A percentile compares a stretch with the other conserved stretches of the same genome.
phyloP scores from a whole-genome alignment of 176 grass and related monocot species.

The Luzula sylvatica region DNA sequence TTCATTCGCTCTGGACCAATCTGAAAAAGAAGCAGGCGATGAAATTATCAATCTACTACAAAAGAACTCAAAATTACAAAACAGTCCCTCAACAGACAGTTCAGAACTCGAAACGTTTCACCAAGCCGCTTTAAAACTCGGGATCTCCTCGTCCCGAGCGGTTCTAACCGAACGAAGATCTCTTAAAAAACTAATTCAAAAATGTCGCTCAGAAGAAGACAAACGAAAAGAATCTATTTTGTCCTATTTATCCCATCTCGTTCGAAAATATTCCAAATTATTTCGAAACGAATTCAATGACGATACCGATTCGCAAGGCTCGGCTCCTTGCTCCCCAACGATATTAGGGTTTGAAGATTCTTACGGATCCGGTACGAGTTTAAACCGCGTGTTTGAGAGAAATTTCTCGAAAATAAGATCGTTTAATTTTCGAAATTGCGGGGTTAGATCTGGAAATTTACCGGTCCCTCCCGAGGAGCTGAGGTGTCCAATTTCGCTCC shows the following conservation, averaged over 20 bases:
- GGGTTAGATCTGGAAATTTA: conserved; percentile 58
- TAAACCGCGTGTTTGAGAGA: conserved; percentile 51
- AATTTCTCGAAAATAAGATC: conserved; percentile 63
- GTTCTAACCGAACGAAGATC: conserved; percentile 87
- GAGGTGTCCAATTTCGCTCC: conserved; percentile 89
- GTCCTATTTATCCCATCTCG: conserved; percentile 70
- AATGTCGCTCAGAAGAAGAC: conserved; percentile 61
- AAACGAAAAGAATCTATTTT: conserved; percentile 77
- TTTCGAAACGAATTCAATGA: conserved; percentile 81
- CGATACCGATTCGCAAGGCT: conserved; percentile 86
- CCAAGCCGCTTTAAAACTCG: conserved; percentile 63
- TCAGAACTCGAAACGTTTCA: conserved; percentile 84
- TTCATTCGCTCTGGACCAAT: conserved; percentile 65
- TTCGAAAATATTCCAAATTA: conserved; percentile 90
- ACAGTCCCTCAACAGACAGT: conserved; percentile 33
- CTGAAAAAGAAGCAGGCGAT: conserved; percentile 95
- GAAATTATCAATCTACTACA: conserved; percentile 81
- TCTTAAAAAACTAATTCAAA: conserved; percentile 89
- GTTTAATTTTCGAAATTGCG: conserved; percentile 57
- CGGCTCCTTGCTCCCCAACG: conserved; percentile 63
- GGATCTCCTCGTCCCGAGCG: conserved; percentile 83
- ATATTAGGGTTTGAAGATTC: conserved; percentile 66
- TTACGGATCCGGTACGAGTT: conserved; percentile 41
- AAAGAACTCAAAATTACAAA: conserved; percentile 43
- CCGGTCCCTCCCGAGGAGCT: conserved; percentile 83